These are phyloP conservation scores for Penicillium subrubescens DNA, from an alignment of 495 filamentous ascomycete species.

Conservation along the genomic window DNA sequence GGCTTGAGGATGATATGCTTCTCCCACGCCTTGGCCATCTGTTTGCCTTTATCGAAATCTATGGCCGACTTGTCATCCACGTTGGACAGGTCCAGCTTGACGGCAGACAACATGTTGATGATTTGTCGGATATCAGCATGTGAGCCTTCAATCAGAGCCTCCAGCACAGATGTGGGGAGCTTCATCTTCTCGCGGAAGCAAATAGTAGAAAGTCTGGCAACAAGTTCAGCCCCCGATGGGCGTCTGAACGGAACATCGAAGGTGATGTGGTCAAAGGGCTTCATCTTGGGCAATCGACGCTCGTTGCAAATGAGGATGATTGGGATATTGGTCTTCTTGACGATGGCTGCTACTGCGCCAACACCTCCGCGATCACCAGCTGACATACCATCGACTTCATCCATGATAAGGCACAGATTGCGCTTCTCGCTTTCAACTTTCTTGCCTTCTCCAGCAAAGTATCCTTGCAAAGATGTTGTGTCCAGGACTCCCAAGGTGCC, in stretches of 20 bases:
- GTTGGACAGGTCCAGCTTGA: conserved; percentile 77
- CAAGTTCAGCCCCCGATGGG: conserved; percentile 81
- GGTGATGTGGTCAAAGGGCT: conserved; percentile 85
- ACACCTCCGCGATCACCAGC: conserved; percentile 96
- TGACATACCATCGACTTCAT: conserved; percentile 99
- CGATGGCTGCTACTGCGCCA: conserved; percentile 87
- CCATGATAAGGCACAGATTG: conserved; percentile 96
- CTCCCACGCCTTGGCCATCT: conserved; percentile 97
- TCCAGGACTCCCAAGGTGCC: conserved; percentile 86
- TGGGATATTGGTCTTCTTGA: conserved; percentile 91
- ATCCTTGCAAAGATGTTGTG: conserved; percentile 89
- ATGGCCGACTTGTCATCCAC: conserved; percentile 79
- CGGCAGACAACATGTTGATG: conserved; percentile 97
- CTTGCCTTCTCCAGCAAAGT: conserved; percentile 84
- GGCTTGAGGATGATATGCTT: conserved; percentile 95
- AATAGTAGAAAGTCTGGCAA: conserved; percentile 89
- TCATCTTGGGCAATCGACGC: conserved; percentile 91
- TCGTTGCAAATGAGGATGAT: conserved; percentile 99
- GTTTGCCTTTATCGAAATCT: conserved; percentile 78
- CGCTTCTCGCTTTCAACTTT: conserved; percentile 79
- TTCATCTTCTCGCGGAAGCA: conserved; percentile 89
- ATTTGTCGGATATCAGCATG: conserved; percentile 96
- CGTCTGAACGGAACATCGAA: conserved; percentile 85
- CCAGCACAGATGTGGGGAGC: conserved; percentile 82
- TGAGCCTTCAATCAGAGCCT: conserved; percentile 91